Percentiles rank a stretch among this genome's conserved stretches.
These are phyloP conservation scores for Skeletonema menzelii DNA, from an alignment of 108 stramenopile species.

Conservation along the genomic window DNA sequence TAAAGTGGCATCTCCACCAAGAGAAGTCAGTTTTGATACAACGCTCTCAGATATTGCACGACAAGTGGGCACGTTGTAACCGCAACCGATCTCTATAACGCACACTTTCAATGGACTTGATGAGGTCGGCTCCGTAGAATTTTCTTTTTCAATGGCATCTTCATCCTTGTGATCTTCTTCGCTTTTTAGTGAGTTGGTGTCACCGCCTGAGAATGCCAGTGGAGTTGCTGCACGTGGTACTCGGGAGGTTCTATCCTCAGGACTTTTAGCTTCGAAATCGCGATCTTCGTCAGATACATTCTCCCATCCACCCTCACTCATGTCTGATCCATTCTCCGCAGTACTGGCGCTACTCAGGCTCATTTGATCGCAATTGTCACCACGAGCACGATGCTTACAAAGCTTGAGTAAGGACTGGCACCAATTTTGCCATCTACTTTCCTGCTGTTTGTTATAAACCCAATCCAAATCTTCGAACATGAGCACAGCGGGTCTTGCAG, in stretches of 20 bases:
- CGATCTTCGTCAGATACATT: not conserved
- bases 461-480: constrained; percentile 49
- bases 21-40: not conserved
- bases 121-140: not conserved
- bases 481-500: constrained; percentile 40
- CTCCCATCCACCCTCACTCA: constrained; percentile 10
- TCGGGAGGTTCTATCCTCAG: not conserved
- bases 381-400: constrained; percentile 18
- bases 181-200: not conserved
- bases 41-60: constrained; percentile 28
- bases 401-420: constrained; percentile 37
- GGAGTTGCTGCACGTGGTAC: not conserved
- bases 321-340: not conserved
- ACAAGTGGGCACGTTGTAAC: constrained; percentile 52
- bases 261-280: not conserved
- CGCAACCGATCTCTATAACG: constrained; percentile 63
- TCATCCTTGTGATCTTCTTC: not conserved
- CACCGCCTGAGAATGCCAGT: not conserved
- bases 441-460: constrained; percentile 26
- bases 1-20: constrained; percentile 30
- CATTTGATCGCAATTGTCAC: not conserved
- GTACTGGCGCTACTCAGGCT: not conserved
- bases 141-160: not conserved
- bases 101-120: constrained; percentile 23
- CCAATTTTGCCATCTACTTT: constrained; percentile 28